Conservation (phyloP, 345 rosid genomes). For the Syzygium oleosum region DNA sequence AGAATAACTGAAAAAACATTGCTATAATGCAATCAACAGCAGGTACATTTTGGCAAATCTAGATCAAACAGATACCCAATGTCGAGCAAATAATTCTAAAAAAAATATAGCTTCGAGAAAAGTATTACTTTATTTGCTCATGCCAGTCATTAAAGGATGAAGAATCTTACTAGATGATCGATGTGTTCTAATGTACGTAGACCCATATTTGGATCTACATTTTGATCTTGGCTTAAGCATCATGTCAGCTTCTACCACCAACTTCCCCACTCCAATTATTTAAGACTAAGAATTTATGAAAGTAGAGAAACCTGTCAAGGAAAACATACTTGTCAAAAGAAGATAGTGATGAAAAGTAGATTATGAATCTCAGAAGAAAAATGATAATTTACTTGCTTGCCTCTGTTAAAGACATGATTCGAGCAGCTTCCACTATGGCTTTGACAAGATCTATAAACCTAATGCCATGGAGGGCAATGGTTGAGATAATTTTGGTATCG, state of each 20-base stretch:
- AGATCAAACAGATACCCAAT: background rate
- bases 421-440: background rate
- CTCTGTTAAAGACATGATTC: background rate
- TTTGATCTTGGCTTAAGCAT: background rate
- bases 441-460: background rate
- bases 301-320: background rate
- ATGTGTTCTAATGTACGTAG: background rate
- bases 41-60: background rate
- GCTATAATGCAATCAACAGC: background rate
- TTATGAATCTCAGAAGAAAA: background rate
- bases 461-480: background rate
- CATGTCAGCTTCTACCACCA: background rate
- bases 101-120: background rate
- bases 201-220: background rate
- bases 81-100: fast-evolving
- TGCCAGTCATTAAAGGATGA: background rate
- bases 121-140: background rate
- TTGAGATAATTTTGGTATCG: background rate
- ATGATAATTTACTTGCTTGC: background rate
- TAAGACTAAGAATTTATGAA: background rate
- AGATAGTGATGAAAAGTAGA: background rate
- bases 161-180: background rate
- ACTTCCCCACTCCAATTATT: background rate
- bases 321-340: background rate
- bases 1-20: background rate